Evolutionary conservation across 192 early-diverging fungal species (phyloP).

Genomic region (Coemansia sp.): DNA sequence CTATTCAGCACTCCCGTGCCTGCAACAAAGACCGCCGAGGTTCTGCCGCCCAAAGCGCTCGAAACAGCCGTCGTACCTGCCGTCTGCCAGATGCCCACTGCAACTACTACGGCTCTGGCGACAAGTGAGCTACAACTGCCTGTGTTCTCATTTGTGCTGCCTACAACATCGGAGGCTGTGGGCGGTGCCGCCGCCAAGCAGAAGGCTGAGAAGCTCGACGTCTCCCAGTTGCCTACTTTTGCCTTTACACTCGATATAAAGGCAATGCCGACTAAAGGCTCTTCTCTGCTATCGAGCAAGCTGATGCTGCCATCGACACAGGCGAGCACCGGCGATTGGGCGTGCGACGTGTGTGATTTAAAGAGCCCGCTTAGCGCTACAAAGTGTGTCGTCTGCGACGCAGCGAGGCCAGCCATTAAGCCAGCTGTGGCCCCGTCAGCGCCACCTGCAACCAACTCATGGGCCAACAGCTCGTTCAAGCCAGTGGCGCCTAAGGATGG

Average conservation of each 20-base stretch:
- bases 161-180: neutral
- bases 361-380: constrained; percentile 16
- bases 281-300: neutral
- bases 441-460: neutral
- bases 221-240: constrained; percentile 24
- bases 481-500: constrained; percentile 13
- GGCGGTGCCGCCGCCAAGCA: neutral
- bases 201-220: constrained; percentile 6
- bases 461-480: constrained; percentile 8
- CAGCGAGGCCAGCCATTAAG: constrained; percentile 8
- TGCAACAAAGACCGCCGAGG: neutral
- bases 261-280: neutral
- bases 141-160: constrained; percentile 17
- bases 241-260: constrained; percentile 18
- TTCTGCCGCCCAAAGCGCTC: constrained; percentile 11
- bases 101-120: constrained; percentile 2
- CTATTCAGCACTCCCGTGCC: constrained; percentile 13
- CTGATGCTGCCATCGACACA: neutral
- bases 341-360: constrained; percentile 24
- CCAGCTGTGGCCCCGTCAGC: neutral
- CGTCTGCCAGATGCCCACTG: neutral
- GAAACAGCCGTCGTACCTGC: neutral
- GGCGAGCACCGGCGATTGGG: constrained; percentile 14
- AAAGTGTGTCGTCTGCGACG: constrained; percentile 30
- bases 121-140: constrained; percentile 21